A percentile compares a stretch with the other conserved stretches of the same genome.
Conservation (phyloP, 495 filamentous ascomycete species). For the Lineolata rhizophorae region DNA sequence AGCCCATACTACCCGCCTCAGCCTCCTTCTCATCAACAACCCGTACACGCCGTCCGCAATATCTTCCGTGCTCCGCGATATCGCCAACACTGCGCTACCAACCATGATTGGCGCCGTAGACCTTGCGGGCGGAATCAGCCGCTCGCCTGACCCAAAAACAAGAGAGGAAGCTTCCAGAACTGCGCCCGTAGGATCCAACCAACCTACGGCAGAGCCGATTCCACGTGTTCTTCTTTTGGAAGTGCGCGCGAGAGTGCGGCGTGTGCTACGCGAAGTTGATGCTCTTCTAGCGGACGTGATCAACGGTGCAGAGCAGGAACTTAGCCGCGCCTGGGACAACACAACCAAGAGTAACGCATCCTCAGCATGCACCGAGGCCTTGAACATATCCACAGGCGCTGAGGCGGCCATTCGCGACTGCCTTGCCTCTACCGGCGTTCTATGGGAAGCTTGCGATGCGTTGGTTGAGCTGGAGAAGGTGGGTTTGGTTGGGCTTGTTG, state of each 20-base stretch:
- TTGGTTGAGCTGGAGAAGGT: slow-evolving; percentile 35
- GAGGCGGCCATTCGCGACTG: slow-evolving; percentile 23
- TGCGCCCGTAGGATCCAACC: too few species aligned
- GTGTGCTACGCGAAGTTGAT: too few species aligned
- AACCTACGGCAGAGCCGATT: too few species aligned
- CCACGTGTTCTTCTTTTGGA: too few species aligned
- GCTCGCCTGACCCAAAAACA: neutral
- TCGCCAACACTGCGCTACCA: slow-evolving; percentile 31
- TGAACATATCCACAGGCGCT: neutral
- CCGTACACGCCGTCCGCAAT: slow-evolving; percentile 69
- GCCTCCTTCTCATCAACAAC: slow-evolving; percentile 59
- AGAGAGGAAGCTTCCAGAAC: neutral
- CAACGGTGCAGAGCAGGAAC: too few species aligned
- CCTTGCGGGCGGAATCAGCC: neutral
- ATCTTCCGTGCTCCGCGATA: slow-evolving; percentile 22
- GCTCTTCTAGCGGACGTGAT: too few species aligned
- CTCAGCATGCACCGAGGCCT: too few species aligned
- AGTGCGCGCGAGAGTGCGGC: too few species aligned
- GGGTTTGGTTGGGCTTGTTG: slow-evolving; percentile 30
- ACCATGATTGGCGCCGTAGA: neutral
- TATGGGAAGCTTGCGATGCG: slow-evolving; percentile 56
- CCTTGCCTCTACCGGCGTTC: slow-evolving; percentile 32
- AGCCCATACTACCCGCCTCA: slow-evolving; percentile 70
- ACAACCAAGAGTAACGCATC: too few species aligned
- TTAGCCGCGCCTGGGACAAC: too few species aligned